Conservation (phyloP, 1,284 basidiomycete genomes). For the Leccinum variabile region DNA sequence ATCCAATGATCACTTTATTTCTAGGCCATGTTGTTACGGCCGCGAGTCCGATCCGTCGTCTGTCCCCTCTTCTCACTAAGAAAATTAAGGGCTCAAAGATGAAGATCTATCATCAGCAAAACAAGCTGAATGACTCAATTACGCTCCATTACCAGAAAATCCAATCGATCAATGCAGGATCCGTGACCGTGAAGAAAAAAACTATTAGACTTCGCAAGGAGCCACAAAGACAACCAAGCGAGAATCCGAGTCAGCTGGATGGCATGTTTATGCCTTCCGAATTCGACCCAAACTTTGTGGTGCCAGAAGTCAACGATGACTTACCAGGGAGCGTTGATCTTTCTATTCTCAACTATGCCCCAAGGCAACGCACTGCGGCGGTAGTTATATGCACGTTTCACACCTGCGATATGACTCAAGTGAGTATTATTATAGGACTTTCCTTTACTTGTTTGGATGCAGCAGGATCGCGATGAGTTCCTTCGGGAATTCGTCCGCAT, state of each 20-base stretch:
- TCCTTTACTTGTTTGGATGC: slow-evolving; percentile 3
- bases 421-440: not conserved
- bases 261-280: not conserved
- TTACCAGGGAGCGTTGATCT: not conserved
- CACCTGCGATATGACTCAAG: not conserved
- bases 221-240: not conserved
- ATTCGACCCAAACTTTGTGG: not conserved
- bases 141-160: not conserved
- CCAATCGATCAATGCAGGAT: not conserved
- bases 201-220: not conserved
- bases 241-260: not conserved
- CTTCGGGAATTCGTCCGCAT: slow-evolving; percentile 5
- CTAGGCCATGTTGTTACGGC: not conserved
- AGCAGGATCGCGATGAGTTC: slow-evolving; percentile 2
- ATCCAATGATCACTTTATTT: not conserved
- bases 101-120: not conserved
- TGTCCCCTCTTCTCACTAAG: not conserved
- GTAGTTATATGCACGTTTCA: not conserved
- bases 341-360: not conserved
- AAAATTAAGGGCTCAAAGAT: not conserved
- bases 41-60: not conserved
- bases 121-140: not conserved
- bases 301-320: not conserved
- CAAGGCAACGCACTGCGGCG: not conserved
- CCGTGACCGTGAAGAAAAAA: not conserved